Evolutionary conservation across 2,329 filamentous ascomycete species (phyloP), one percentile per base, ranked within the genome.

Genomic region (Xylaria sp.): DNA sequence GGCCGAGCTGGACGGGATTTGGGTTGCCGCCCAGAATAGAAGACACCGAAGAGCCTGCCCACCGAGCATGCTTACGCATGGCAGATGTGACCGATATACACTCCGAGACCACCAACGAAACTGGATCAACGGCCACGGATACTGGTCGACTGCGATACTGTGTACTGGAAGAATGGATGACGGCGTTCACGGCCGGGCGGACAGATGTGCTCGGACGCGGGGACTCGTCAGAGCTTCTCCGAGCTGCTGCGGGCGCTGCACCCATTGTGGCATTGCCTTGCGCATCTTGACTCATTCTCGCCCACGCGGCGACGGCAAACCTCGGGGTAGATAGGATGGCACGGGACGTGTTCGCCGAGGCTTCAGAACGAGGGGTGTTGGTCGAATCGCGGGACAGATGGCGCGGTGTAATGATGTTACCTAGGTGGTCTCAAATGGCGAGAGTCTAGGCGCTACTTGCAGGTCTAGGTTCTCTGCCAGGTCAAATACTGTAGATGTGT

Each of bases 61-160:
- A 98, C 67, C 95, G 90, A 67, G 93, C 91, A 85, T 97, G 90
- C 80, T 99, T 99, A 73, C 96, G 93, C 85, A 99, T 97, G 63
- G 93, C 93, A 65, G 94, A 97, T 13, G 95, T 98, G 79, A 99
- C 94, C 46, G 93, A 94, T 74, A 98, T 98, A 78, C 95, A 99
- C 88, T 99, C 95, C 78, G 94, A 97, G 66, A 96, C 97, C 67
- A 99, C 93, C 71, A 99, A 82, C 49, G 93, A 93, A 59, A 97
- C 89, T 1, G 93, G 93, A 72, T 97, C 92, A 68, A 97, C 90
- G 43, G 93, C 92, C 65, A 97, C 92, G 33, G 91, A 87, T 31
- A 93, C 83, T 6, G 85, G 85, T 17, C 84, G 83, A 70, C 81
- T 86, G 70, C 85, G 80, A 70, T 87, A 87, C 68, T 85, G 82